Evolutionary conservation across 1,284 basidiomycete genomes (phyloP).

Genomic region (Ganoderma meredithae): DNA sequence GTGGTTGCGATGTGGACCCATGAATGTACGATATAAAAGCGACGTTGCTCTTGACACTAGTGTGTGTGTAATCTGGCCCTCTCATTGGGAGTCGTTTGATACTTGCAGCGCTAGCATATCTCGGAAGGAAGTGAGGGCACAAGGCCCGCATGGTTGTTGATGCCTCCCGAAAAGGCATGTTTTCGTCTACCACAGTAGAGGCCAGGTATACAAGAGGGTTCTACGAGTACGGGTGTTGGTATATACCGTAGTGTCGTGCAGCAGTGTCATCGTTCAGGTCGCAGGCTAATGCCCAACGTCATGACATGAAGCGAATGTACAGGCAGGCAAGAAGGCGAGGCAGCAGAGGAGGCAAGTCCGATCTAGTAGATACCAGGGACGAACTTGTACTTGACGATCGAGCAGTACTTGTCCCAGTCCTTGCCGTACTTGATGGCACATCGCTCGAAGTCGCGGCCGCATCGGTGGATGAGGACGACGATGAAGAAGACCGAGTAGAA

Average conservation of each 20-base stretch:
- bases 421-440: slow-evolving; percentile 94
- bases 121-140: background rate
- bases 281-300: background rate
- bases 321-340: background rate
- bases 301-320: background rate
- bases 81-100: background rate
- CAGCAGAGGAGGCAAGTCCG: background rate
- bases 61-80: background rate
- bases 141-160: background rate
- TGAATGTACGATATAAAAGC: too few species aligned
- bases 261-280: background rate
- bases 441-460: slow-evolving; percentile 91
- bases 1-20: background rate
- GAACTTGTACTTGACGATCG: slow-evolving; percentile 88
- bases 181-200: background rate
- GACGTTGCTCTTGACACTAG: background rate
- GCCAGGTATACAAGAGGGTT: slow-evolving; percentile 11
- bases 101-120: background rate
- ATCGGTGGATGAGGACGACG: slow-evolving; percentile 87
- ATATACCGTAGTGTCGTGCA: slow-evolving; percentile 1
- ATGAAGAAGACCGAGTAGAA: slow-evolving; percentile 97
- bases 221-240: slow-evolving; percentile 3
- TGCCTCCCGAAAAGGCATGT: slow-evolving; percentile 11
- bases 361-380: slow-evolving; percentile 76
- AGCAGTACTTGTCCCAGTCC: slow-evolving; percentile 92